Conservation (phyloP, 73 alveolate species). For the Blepharisma stoltei region DNA sequence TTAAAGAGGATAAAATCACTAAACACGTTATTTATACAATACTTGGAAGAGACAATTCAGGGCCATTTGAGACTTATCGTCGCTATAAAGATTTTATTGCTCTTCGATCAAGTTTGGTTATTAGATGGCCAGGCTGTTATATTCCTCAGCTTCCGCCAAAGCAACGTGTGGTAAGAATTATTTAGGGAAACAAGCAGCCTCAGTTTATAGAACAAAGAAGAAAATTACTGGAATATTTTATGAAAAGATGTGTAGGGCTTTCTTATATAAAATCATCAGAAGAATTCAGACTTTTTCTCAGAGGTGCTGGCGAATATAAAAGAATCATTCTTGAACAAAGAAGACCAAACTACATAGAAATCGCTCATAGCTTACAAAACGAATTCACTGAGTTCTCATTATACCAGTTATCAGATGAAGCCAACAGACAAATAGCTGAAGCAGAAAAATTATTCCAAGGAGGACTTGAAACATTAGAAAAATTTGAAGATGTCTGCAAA, state of each 20-base stretch:
- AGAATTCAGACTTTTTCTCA: conserved; percentile 43
- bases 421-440: not conserved
- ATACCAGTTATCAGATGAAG: not conserved
- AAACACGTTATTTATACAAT: conserved; percentile 58
- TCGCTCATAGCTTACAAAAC: not conserved
- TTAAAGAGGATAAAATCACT: not conserved
- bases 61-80: conserved; percentile 62
- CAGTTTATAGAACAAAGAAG: conserved; percentile 36
- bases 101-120: conserved; percentile 50
- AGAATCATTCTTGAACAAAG: not conserved
- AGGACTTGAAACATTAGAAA: not conserved
- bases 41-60: conserved; percentile 65
- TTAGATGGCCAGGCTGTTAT: conserved; percentile 76
- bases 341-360: not conserved
- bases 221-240: conserved; percentile 34
- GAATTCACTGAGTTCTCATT: not conserved
- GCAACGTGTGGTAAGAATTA: not conserved
- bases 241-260: conserved; percentile 30
- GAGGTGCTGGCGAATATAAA: conserved; percentile 26
- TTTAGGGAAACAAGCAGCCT: conserved; percentile 36
- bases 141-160: conserved; percentile 72
- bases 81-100: conserved; percentile 75
- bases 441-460: not conserved
- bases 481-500: not conserved
- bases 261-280: conserved; percentile 45